Evolutionary conservation across 768 basidiomycete genomes (phyloP).

Genomic region (Pleurotus ostreatus): DNA sequence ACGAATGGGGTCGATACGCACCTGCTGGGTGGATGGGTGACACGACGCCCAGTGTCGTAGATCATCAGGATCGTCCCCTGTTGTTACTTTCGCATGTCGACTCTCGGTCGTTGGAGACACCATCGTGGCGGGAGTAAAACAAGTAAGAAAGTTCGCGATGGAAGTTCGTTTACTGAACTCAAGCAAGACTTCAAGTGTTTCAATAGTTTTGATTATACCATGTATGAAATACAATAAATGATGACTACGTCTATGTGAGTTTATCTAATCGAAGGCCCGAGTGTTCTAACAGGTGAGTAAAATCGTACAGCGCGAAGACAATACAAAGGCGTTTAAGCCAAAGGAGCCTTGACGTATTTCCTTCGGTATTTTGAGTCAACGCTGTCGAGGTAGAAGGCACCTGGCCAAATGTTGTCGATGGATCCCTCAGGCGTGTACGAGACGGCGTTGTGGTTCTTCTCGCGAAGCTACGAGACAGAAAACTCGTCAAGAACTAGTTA

Average conservation of each 20-base stretch:
- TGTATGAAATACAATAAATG: slow-evolving; percentile 6
- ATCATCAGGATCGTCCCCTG: slow-evolving; percentile 11
- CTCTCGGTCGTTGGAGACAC: slow-evolving; percentile 1
- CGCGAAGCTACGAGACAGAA: slow-evolving; percentile 63
- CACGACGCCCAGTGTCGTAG: slow-evolving; percentile 29
- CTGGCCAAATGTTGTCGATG: slow-evolving; percentile 91
- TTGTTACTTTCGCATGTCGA: slow-evolving; percentile 6
- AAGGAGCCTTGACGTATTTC: slow-evolving; percentile 64
- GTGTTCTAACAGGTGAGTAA: slow-evolving; percentile 8
- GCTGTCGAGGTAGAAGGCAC: slow-evolving; percentile 86
- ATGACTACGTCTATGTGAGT: slow-evolving; percentile 3
- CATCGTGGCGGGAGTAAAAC: slow-evolving; percentile 1
- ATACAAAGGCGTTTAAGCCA: slow-evolving; percentile 22
- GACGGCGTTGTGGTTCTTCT: slow-evolving; percentile 92
- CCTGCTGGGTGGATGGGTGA: slow-evolving; percentile 56
- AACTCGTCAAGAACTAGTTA: not conserved
- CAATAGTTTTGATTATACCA: not conserved
- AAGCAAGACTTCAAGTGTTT: not conserved
- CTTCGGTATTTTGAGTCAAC: slow-evolving; percentile 91
- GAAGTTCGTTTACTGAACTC: not conserved
- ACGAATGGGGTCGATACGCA: slow-evolving; percentile 15
- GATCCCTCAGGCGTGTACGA: slow-evolving; percentile 83
- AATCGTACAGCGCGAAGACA: not conserved
- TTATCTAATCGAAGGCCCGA: not conserved
- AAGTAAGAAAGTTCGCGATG: not conserved